These are phyloP conservation scores for Chaetoceros tenuissimus DNA, from an alignment of 108 stramenopile genomes.

Conservation along the genomic window DNA sequence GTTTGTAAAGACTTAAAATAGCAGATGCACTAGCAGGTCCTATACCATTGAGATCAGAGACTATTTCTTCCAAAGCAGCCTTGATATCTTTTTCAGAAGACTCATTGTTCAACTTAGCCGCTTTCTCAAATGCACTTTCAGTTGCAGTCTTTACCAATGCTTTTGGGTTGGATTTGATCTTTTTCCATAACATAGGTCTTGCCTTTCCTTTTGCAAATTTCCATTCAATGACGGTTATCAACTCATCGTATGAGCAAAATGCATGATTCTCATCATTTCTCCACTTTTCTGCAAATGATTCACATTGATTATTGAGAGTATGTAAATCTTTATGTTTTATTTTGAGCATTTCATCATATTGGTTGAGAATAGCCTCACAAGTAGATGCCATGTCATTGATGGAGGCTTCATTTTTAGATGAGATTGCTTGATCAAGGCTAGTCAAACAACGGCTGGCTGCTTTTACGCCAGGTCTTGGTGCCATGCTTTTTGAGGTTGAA, in stretches of 20 bases:
- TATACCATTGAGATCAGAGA: conserved; percentile 50
- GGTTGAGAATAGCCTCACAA: no score
- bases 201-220: conserved; percentile 75
- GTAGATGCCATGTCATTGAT: no score
- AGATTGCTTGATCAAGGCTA: no score
- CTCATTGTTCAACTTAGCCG: not conserved
- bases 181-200: conserved; percentile 37
- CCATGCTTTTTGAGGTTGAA: no score
- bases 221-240: conserved; percentile 55
- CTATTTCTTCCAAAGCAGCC: conserved; percentile 20
- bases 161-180: conserved; percentile 37
- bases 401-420: no score
- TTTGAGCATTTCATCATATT: no score
- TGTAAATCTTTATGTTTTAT: no score
- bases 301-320: no score
- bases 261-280: not conserved
- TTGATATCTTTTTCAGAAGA: conserved; percentile 6
- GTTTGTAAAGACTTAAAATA: conserved; percentile 35
- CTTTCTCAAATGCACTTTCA: conserved; percentile 19
- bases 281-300: no score
- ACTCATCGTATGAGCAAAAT: conserved; percentile 42
- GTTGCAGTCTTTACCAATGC: conserved; percentile 19
- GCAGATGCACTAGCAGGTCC: conserved; percentile 70
- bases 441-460: no score
- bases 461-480: no score